These are phyloP conservation scores for Naematelia aurantialba DNA, from an alignment of 768 basidiomycete species.

Conservation along the genomic window DNA sequence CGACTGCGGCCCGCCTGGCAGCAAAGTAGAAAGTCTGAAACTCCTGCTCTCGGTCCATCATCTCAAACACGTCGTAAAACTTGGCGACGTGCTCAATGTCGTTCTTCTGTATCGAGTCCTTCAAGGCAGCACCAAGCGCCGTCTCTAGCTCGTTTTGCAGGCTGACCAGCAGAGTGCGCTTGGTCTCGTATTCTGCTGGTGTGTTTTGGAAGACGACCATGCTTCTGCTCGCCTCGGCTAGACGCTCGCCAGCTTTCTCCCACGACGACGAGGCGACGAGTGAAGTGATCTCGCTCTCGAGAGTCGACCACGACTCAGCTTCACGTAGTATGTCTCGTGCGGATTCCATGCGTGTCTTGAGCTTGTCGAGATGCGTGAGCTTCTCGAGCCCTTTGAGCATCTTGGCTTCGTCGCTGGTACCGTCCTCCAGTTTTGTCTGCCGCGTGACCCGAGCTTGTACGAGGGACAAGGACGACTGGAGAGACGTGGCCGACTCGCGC, in stretches of 20 bases:
- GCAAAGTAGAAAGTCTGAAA: constrained; percentile 94
- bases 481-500: constrained; percentile 78
- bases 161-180: constrained; percentile 79
- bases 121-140: constrained; percentile 55
- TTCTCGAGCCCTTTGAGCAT: constrained; percentile 57
- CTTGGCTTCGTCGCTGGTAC: constrained; percentile 20
- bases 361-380: constrained; percentile 73
- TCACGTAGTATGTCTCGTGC: constrained; percentile 84
- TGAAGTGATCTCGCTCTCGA: constrained; percentile 85
- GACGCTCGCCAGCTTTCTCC: constrained; percentile 82
- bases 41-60: constrained; percentile 87
- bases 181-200: constrained; percentile 73
- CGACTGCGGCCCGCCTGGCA: constrained; percentile 63
- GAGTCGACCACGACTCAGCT: constrained; percentile 92
- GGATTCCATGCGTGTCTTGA: constrained; percentile 82
- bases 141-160: constrained; percentile 96
- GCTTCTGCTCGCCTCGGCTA: constrained; percentile 81
- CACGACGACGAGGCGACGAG: constrained; percentile 76
- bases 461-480: constrained; percentile 64
- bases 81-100: constrained; percentile 65
- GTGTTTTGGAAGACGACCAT: constrained; percentile 92
- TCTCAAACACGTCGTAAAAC: constrained; percentile 76
- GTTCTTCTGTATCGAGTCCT: constrained; percentile 74
- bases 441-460: constrained; percentile 56
- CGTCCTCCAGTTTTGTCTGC: constrained; percentile 36